phyloP scores from a whole-genome alignment of 2,329 filamentous ascomycete genomes.

The Harringtonia aguacate region DNA sequence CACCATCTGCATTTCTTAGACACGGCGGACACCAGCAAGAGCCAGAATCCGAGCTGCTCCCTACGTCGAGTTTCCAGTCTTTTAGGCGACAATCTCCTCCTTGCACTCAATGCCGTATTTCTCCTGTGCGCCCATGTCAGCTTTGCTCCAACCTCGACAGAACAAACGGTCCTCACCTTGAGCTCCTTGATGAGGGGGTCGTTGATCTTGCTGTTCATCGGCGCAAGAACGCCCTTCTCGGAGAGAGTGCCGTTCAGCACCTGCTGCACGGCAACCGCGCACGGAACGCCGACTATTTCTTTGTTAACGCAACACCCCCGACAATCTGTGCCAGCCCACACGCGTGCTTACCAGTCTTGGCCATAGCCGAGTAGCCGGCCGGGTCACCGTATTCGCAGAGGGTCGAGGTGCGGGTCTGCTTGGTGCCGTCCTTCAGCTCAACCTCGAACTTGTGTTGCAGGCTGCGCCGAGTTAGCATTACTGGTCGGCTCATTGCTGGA shows the following conservation, averaged over 20 bases:
- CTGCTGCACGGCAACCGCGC: conserved; percentile 48
- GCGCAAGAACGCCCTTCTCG: conserved; percentile 56
- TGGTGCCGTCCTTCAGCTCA: conserved; percentile 67
- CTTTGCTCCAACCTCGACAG: conserved; percentile 22
- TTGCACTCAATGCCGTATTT: conserved; percentile 13
- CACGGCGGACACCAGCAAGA: no score
- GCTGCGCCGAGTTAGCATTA: conserved; percentile 21
- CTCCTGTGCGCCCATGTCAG: background rate
- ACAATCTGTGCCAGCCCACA: background rate
- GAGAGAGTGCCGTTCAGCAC: conserved; percentile 54
- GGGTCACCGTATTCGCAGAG: conserved; percentile 65
- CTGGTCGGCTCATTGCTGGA: background rate
- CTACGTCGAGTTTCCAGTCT: no score
- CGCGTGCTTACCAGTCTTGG: conserved; percentile 44
- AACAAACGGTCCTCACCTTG: conserved; percentile 44
- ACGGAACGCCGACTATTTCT: conserved; percentile 59
- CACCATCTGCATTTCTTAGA: no score
- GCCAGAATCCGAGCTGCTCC: no score
- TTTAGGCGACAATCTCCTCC: conserved; percentile 12
- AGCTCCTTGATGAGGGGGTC: conserved; percentile 66
- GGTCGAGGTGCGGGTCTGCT: conserved; percentile 70
- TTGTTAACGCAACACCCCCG: no score
- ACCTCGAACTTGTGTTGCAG: conserved; percentile 78
- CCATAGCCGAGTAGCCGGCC: conserved; percentile 74
- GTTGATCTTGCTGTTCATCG: conserved; percentile 54